phyloP scores from a whole-genome alignment of 1,284 basidiomycete genomes.

The Sanghuangporus baumii region DNA sequence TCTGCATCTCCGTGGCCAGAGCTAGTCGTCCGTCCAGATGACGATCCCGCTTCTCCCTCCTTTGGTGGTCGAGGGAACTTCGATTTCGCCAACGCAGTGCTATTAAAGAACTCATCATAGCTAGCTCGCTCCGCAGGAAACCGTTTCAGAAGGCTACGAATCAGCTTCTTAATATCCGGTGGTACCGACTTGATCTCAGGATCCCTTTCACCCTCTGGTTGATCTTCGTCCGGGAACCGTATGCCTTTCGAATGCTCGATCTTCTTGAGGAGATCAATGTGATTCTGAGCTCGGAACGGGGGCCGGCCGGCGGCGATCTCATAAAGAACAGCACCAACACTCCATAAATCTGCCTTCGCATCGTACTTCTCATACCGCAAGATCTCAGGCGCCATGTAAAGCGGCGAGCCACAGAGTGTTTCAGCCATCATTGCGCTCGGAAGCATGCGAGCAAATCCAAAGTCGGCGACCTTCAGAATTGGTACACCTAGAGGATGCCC shows the following conservation, averaged over 20 bases:
- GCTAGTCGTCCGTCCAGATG: slow-evolving; percentile 20
- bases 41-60: slow-evolving; percentile 22
- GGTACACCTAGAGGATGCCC: slow-evolving; percentile 92
- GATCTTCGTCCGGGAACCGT: slow-evolving; percentile 89
- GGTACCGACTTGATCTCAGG: slow-evolving; percentile 60
- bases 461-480: slow-evolving; percentile 95
- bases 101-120: slow-evolving; percentile 91
- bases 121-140: slow-evolving; percentile 81
- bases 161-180: slow-evolving; percentile 83
- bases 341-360: slow-evolving; percentile 97
- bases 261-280: slow-evolving; percentile 91
- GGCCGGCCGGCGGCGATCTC: slow-evolving; percentile 94
- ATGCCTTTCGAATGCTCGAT: slow-evolving; percentile 86
- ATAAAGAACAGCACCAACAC: slow-evolving; percentile 93
- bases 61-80: slow-evolving; percentile 56
- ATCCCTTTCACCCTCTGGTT: slow-evolving; percentile 31
- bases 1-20: slow-evolving; percentile 7
- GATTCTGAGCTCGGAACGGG: slow-evolving; percentile 93
- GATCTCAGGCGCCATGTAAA: slow-evolving; percentile 99
- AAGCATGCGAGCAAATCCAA: slow-evolving; percentile 93
- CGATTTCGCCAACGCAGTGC: slow-evolving; percentile 74
- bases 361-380: slow-evolving; percentile 97
- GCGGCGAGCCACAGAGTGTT: slow-evolving; percentile 97
- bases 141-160: slow-evolving; percentile 78
- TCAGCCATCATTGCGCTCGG: slow-evolving; percentile 94